Evolutionary conservation across 345 rosid genomes (phyloP).

Genomic region (Mercurialis annua): DNA sequence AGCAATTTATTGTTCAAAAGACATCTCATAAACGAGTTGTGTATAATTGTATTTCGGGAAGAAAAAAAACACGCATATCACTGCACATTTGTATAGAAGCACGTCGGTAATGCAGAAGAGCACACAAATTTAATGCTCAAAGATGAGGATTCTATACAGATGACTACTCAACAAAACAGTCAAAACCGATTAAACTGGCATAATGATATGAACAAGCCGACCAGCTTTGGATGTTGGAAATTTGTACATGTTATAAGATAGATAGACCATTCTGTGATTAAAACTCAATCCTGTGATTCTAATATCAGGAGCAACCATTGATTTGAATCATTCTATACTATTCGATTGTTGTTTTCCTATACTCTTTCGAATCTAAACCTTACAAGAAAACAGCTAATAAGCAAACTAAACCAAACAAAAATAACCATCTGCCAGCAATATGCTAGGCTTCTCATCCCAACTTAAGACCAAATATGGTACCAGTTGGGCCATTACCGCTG

Average conservation of each 20-base stretch:
- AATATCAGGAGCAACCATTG: background rate
- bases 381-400: background rate
- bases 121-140: background rate
- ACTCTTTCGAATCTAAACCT: background rate
- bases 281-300: background rate
- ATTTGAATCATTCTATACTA: background rate
- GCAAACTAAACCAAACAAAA: background rate
- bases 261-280: background rate
- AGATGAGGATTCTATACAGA: background rate
- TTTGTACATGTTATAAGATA: background rate
- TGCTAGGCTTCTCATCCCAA: background rate
- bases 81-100: background rate
- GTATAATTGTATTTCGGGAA: no score
- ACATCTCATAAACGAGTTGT: no score
- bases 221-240: background rate
- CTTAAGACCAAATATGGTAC: background rate
- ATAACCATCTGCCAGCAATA: background rate
- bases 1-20: background rate
- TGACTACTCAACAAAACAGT: background rate
- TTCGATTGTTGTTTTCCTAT: background rate
- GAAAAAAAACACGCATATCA: background rate
- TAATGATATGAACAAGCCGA: background rate
- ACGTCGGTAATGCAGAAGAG: background rate
- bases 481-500: background rate
- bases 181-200: background rate